Conservation (phyloP, 2,329 filamentous ascomycete species). For the Scolecobasidium constrictum region DNA sequence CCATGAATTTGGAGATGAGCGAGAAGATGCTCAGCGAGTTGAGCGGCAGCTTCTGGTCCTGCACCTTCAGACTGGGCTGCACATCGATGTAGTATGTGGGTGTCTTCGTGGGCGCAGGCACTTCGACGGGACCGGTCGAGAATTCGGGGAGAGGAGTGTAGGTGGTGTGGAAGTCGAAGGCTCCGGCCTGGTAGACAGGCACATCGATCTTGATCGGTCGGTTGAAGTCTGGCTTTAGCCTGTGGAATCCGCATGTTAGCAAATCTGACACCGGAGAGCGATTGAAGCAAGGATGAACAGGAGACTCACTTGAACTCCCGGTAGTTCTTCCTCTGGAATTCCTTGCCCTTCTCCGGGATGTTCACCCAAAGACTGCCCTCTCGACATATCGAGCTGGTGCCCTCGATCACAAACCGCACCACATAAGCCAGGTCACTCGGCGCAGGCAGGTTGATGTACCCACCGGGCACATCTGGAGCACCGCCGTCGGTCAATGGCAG, state of each 20-base stretch:
- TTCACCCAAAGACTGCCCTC: constrained; percentile 96
- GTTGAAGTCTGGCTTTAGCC: constrained; percentile 87
- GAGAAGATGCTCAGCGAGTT: constrained; percentile 88
- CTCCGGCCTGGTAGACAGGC: constrained; percentile 69
- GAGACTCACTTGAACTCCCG: constrained; percentile 72
- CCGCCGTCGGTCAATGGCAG: constrained; percentile 88
- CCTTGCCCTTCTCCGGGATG: constrained; percentile 64
- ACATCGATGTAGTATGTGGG: constrained; percentile 88
- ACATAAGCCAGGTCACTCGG: constrained; percentile 61
- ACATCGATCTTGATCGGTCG: constrained; percentile 82
- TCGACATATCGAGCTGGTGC: constrained; percentile 89
- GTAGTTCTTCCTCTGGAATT: constrained; percentile 71
- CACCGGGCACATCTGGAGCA: constrained; percentile 75
- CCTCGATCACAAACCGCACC: constrained; percentile 83
- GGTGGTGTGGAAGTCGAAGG: constrained; percentile 90
- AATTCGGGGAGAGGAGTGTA: constrained; percentile 80
- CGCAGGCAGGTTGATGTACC: constrained; percentile 85
- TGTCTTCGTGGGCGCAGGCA: constrained; percentile 52
- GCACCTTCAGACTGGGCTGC: constrained; percentile 65
- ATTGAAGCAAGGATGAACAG: not conserved
- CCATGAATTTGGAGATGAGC: constrained; percentile 96
- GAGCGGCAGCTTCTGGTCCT: constrained; percentile 64
- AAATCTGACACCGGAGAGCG: not conserved
- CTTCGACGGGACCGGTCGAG: constrained; percentile 42
- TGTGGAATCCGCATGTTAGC: no score